A percentile compares a stretch with the other conserved stretches of the same genome.
These are phyloP conservation scores for Colletotrichum cereale DNA, from an alignment of 2,329 filamentous ascomycete species.

Conservation along the genomic window DNA sequence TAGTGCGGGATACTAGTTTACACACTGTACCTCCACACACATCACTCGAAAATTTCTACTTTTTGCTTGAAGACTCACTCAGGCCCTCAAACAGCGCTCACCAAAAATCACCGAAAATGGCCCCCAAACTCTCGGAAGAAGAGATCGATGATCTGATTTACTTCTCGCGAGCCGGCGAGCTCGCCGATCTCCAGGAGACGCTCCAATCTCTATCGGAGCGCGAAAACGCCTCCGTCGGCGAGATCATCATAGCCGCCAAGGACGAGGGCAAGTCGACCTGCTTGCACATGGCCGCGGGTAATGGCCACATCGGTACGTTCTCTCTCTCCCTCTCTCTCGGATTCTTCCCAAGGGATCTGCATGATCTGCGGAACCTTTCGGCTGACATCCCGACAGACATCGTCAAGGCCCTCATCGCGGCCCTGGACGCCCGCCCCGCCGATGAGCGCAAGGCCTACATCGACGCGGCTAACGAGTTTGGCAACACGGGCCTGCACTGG, in stretches of 20 bases:
- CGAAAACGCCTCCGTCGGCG: conserved; percentile 69
- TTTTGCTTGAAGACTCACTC: conserved; percentile 15
- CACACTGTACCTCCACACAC: conserved; percentile 40
- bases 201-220: conserved; percentile 72
- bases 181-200: conserved; percentile 71
- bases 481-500: conserved; percentile 95
- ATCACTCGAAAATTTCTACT: conserved; percentile 40
- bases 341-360: background rate
- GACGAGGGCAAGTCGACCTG: conserved; percentile 84
- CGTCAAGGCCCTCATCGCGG: conserved; percentile 58
- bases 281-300: conserved; percentile 92
- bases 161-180: conserved; percentile 83
- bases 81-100: conserved; percentile 14
- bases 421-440: conserved; percentile 55
- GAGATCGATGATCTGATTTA: conserved; percentile 94
- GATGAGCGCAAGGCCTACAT: conserved; percentile 66
- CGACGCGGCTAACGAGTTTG: conserved; percentile 80
- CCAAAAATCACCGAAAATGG: conserved; percentile 50
- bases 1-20: background rate
- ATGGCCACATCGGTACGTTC: conserved; percentile 81
- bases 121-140: conserved; percentile 75
- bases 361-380: background rate
- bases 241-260: conserved; percentile 76
- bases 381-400: conserved; percentile 51
- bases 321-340: background rate